phyloP scores from a whole-genome alignment of 2,329 filamentous ascomycete species.

The Blumeria graminis region DNA sequence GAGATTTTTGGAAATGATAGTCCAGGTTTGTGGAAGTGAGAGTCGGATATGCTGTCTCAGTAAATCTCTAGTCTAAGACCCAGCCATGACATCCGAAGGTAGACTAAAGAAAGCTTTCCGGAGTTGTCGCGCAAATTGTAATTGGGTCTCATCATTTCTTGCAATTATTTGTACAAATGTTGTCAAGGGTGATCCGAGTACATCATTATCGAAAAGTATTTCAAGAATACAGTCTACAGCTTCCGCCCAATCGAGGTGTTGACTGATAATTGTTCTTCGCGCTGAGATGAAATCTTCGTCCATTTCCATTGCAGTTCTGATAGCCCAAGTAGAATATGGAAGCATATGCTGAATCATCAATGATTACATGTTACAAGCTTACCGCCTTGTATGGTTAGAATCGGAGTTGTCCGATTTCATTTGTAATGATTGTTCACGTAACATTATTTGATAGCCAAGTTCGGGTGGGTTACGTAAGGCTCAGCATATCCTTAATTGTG shows the following conservation, averaged over 20 bases:
- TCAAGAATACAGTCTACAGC: background rate
- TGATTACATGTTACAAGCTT: too few species aligned
- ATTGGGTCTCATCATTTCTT: background rate
- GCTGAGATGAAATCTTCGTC: background rate
- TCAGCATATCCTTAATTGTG: too few species aligned
- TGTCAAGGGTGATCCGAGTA: background rate
- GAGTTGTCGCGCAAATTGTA: background rate
- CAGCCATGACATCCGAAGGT: background rate
- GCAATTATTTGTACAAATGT: background rate
- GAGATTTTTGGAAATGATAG: background rate
- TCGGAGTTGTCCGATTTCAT: too few species aligned
- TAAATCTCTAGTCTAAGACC: background rate
- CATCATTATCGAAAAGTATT: background rate
- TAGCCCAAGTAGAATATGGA: too few species aligned
- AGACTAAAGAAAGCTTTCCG: background rate
- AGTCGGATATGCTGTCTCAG: background rate
- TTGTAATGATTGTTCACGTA: too few species aligned
- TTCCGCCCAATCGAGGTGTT: background rate
- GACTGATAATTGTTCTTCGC: background rate
- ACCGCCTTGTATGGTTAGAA: too few species aligned
- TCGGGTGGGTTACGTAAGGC: too few species aligned
- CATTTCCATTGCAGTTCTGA: too few species aligned
- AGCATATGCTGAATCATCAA: too few species aligned
- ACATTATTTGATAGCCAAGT: too few species aligned
- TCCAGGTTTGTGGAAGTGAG: background rate